Evolutionary conservation across 345 rosid species (phyloP).

Genomic region (Laguncularia racemosa): DNA sequence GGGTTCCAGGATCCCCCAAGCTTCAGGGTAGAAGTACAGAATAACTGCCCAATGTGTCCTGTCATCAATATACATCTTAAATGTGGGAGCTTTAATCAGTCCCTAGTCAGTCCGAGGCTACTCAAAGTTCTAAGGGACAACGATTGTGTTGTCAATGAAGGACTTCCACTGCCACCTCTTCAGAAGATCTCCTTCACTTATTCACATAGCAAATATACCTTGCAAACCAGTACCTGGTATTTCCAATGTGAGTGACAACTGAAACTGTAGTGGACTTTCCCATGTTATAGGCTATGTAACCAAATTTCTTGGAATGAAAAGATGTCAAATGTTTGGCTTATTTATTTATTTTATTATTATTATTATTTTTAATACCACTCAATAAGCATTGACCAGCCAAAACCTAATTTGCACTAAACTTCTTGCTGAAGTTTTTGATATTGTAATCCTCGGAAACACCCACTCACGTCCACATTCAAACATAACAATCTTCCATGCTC

Average conservation of each 20-base stretch:
- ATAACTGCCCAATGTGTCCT: constrained; percentile 30
- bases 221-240: constrained; percentile 23
- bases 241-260: constrained; percentile 30
- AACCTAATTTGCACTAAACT: too few species aligned
- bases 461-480: too few species aligned
- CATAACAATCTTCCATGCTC: too few species aligned
- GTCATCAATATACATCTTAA: constrained; percentile 23
- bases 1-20: constrained; percentile 18
- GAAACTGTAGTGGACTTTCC: neutral
- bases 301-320: too few species aligned
- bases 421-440: too few species aligned
- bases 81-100: constrained; percentile 25
- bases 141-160: constrained; percentile 24
- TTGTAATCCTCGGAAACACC: too few species aligned
- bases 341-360: too few species aligned
- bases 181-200: constrained; percentile 25
- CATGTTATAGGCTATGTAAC: neutral
- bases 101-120: constrained; percentile 23
- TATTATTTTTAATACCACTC: too few species aligned
- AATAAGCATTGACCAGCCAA: too few species aligned
- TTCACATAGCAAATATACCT: constrained; percentile 16
- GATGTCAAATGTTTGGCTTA: too few species aligned
- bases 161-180: constrained; percentile 22
- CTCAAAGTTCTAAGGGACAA: constrained; percentile 22
- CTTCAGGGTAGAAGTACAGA: constrained; percentile 19